These are phyloP conservation scores for Chrysosporium queenslandicum DNA, from an alignment of 2,329 filamentous ascomycete species.

Conservation along the genomic window DNA sequence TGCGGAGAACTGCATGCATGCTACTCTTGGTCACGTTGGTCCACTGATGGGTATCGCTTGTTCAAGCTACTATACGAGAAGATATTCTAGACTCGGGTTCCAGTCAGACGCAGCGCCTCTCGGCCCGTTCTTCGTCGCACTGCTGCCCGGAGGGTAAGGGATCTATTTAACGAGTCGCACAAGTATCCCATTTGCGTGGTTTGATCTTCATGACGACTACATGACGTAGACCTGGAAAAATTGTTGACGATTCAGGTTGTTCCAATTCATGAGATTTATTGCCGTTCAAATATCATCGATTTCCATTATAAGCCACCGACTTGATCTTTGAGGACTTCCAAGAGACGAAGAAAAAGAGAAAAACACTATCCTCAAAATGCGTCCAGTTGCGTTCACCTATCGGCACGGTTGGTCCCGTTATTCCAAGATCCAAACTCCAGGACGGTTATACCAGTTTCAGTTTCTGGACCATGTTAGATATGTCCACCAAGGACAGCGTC, in stretches of 20 bases:
- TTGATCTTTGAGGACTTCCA: neutral
- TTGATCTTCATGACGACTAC: neutral
- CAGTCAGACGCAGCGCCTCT: too few species aligned
- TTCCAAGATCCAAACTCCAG: neutral
- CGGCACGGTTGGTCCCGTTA: slow-evolving; percentile 2
- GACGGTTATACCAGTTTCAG: neutral
- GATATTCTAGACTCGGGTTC: too few species aligned
- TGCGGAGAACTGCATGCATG: neutral
- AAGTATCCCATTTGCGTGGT: neutral
- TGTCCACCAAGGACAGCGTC: slow-evolving; percentile 10
- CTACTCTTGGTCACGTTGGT: too few species aligned
- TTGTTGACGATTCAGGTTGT: neutral
- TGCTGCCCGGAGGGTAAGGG: too few species aligned
- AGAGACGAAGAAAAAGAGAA: neutral
- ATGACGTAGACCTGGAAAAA: neutral
- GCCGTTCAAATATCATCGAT: neutral
- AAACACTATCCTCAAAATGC: neutral
- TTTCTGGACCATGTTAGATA: neutral
- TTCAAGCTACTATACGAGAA: too few species aligned
- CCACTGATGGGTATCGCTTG: too few species aligned
- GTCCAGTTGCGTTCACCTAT: neutral
- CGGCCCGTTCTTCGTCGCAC: too few species aligned
- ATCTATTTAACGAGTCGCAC: neutral
- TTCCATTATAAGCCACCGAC: neutral
- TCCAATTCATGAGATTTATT: neutral